phyloP scores from a whole-genome alignment of 2,329 filamentous ascomycete species.

The Botrytis elliptica region DNA sequence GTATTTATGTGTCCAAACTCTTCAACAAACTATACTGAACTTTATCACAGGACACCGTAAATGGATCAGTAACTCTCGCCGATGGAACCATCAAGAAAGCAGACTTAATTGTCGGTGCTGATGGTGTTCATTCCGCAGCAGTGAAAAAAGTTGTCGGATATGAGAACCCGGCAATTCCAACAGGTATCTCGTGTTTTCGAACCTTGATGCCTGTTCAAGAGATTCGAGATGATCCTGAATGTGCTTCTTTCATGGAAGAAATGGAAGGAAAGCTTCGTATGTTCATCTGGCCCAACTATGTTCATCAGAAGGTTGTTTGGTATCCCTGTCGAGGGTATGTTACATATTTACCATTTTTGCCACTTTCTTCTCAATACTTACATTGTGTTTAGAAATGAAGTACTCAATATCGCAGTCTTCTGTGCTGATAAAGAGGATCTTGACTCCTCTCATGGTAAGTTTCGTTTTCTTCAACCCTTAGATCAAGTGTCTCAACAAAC shows the following conservation, averaged over 20 bases:
- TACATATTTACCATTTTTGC: conserved; percentile 43
- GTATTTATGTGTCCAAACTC: not conserved
- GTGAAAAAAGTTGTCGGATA: not conserved
- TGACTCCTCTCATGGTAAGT: not conserved
- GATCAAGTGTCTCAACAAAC: not conserved
- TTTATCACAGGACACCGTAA: conserved; percentile 17
- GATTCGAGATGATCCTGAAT: conserved; percentile 40
- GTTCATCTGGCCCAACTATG: conserved; percentile 42
- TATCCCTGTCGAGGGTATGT: conserved; percentile 50
- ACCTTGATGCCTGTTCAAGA: conserved; percentile 30
- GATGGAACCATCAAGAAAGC: conserved; percentile 46
- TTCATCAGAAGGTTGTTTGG: conserved; percentile 46
- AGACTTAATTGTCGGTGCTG: conserved; percentile 55
- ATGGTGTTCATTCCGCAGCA: conserved; percentile 45
- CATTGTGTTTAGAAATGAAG: conserved; percentile 24
- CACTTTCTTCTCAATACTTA: conserved; percentile 23
- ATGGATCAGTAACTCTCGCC: conserved; percentile 46
- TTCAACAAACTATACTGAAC: not conserved
- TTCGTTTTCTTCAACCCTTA: not conserved
- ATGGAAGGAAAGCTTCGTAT: conserved; percentile 33
- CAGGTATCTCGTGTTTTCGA: conserved; percentile 31
- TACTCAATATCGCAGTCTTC: conserved; percentile 26
- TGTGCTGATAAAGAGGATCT: conserved; percentile 24
- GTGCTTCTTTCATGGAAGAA: conserved; percentile 37
- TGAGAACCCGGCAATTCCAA: conserved; percentile 15